Percentiles rank a stretch among this genome's conserved stretches.
Evolutionary conservation across 1,284 basidiomycete genomes (phyloP).

Genomic region (Rhizopogon hawkerae): DNA sequence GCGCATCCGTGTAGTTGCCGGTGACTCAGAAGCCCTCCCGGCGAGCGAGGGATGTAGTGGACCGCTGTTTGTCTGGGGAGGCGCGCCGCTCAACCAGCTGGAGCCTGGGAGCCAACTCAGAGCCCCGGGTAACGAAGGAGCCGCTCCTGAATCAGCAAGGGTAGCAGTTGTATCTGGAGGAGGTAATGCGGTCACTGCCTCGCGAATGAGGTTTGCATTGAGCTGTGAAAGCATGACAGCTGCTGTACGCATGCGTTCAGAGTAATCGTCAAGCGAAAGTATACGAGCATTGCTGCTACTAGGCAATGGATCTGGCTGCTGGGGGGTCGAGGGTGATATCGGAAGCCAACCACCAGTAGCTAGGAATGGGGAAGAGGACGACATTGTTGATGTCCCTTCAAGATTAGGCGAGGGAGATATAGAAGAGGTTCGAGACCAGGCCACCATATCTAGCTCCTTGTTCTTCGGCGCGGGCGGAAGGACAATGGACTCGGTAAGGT

Average conservation of each 20-base stretch:
- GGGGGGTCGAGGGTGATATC: constrained; percentile 8
- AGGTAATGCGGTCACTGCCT: constrained; percentile 32
- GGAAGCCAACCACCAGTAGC: constrained; percentile 7
- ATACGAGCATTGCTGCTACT: constrained; percentile 4
- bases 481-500: constrained; percentile 74
- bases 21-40: constrained; percentile 17
- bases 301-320: constrained; percentile 6
- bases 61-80: constrained; percentile 14
- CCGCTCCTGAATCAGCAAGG: constrained; percentile 1
- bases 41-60: constrained; percentile 26
- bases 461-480: constrained; percentile 80
- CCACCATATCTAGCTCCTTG: constrained; percentile 74
- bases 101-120: constrained; percentile 60
- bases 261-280: constrained; percentile 87
- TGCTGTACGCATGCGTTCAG: constrained; percentile 95
- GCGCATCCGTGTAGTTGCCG: constrained; percentile 44
- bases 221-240: constrained; percentile 98
- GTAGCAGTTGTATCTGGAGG: constrained; percentile 27
- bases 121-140: constrained; percentile 27
- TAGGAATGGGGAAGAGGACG: constrained; percentile 6
- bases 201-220: constrained; percentile 71
- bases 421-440: constrained; percentile 69
- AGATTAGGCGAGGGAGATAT: constrained; percentile 38
- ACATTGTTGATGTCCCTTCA: constrained; percentile 22
- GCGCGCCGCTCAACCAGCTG: constrained; percentile 41